Evolutionary conservation across 1,284 basidiomycete genomes (phyloP), one percentile per base, ranked within the genome.

Genomic region (Ceratobasidium sp.): DNA sequence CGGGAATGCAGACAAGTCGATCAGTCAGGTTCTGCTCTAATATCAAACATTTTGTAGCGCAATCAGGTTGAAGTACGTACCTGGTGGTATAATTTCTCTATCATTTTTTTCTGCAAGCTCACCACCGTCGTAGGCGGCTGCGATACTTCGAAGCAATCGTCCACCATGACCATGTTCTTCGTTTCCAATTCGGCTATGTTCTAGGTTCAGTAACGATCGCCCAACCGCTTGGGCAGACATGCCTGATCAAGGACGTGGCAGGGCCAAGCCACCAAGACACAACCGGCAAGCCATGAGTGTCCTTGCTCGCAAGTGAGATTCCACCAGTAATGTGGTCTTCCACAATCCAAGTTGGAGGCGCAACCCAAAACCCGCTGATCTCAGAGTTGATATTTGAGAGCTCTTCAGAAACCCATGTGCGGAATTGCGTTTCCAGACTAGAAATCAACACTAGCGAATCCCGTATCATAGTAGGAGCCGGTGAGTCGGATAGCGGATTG

Each of bases 161-260:
- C 47, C n/a, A 3, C 49, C 63, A 26, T 50, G 30, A 35, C 63
- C 63, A n/a, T 66, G 23, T 50, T 66, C 49, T 21, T 30, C 35
- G 49, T 54, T 66, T n/a, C 63, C 63, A 18, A 14, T 26, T 21
- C 16, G 63, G 9, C 63, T 66, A 28, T 14, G n/a, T 2, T 26
- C 18, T 23, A 30, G 32, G 26, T 54, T 28, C 13, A 9, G 32
- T 8, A 30, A 18, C n/a, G 3, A 32, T 8, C 9, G 23, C 18
- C 18, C 13, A 14, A 66, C 18, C 16, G 23, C 18, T 11, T 14
- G n/a, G 41, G n/a, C 44, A 49, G 16, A 18, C 61, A 18, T 49
- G 50, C 61, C 23, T 32, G 23, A 63, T 50, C 16, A 63, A 49
- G 14, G 61, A 47, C 2, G 41, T 46, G 2, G 61, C 61, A 43